Evolutionary conservation across 306 rosid species (phyloP), one percentile per base, ranked within the genome.

Genomic region (Hylodesmum podocarpum): DNA sequence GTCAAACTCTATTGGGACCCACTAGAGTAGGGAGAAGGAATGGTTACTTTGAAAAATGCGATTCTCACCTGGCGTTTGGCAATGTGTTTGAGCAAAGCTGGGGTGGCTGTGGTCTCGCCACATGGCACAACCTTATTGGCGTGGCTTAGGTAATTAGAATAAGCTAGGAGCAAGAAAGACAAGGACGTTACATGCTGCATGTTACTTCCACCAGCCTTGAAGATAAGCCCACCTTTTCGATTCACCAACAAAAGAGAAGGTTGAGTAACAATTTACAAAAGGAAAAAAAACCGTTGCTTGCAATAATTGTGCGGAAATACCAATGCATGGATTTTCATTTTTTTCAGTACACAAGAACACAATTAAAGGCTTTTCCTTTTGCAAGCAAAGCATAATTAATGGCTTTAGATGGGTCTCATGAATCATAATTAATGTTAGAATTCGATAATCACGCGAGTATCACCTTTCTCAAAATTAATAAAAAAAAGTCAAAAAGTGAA

Each of bases 141-240:
- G 40, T 96, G 98, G 84, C 99, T 91, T 29, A 92, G 92, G 84
- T 95, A 95, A 69, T 92, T 95, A 44, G 97, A 92, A 82, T 92
- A 95, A 29, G 94, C 84, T 44, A 92, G 76, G 2, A 95, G 86
- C 12, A 95, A 84, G 89, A 95, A 95, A 29, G 99, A 92, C 28
- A 95, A 77, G 10, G 97, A 92, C 33, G 99, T 95, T 54, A 95
- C 99, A 82, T 95, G 97, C 83, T 96, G 99, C 99, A 96, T 92
- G 97, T 96, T 96, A 71, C 97, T 91, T 12, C 97, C 97, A 80
- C 98, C 98, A 27, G 97, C 90, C 88, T 96, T 96, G 86, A 88
- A 89, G 68, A 96, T 89, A 81, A 96, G 86, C 6, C 98, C 99
- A 83, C 99, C 99, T 96, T 72, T 68, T 18, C 61, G 37, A 40